Evolutionary conservation across 495 filamentous ascomycete genomes (phyloP).

Genomic region (Penicillium ucsense): DNA sequence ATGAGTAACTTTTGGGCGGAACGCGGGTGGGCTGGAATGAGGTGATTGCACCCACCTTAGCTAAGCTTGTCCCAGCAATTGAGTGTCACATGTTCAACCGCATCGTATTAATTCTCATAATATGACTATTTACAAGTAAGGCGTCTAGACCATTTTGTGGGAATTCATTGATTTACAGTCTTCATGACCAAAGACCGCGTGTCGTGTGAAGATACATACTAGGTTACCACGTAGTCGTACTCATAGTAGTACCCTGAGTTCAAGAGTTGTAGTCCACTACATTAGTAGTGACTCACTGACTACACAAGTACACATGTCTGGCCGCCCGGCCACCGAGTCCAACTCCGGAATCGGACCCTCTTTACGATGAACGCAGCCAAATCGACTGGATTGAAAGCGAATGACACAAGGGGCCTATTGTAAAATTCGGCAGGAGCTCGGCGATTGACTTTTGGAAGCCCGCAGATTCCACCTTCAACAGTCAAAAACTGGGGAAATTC

Average conservation of each 20-base stretch:
- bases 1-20: background rate
- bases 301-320: no score
- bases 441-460: background rate
- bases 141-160: no score
- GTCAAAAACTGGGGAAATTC: background rate
- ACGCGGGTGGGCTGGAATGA: background rate
- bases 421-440: background rate
- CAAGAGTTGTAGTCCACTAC: no score
- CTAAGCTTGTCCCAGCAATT: slow-evolving; percentile 10
- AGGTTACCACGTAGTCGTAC: no score
- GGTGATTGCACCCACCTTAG: slow-evolving; percentile 6
- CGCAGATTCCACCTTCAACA: background rate
- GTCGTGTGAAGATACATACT: no score
- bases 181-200: no score
- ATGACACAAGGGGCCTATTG: background rate
- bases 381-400: background rate
- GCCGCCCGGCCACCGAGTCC: background rate
- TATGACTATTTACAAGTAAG: no score
- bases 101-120: no score
- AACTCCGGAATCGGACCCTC: slow-evolving; percentile 21
- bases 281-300: no score
- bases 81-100: background rate
- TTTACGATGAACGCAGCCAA: background rate
- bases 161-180: no score
- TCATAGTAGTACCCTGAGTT: no score